Base-by-base conservation (phyloP, 768 basidiomycete species). In the Kwoniella heveanensis region DNA sequence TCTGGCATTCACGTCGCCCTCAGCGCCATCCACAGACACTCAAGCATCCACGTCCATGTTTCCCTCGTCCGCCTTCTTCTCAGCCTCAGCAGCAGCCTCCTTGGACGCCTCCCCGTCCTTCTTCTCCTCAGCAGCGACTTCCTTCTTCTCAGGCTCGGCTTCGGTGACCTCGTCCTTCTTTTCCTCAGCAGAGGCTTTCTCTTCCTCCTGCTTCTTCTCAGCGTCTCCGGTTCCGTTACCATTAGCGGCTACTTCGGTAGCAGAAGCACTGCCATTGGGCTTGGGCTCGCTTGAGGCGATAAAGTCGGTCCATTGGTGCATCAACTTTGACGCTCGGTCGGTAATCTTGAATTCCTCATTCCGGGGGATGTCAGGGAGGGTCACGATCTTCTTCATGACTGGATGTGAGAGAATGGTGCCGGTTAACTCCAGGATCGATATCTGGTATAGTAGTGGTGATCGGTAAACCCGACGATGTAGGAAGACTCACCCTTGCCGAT, bases 361-460 rank as follows among this genome's bases (percentile, higher is more conserved):
- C 39, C 82, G 82, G 4, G 90, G 89, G 21, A 91, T 85, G 36
- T 82, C 79, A 5, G 78, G 48, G 8, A 90, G 83, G 7, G 84
- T 83, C 26, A 87, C 83, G 71, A 93, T 90, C 80, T 91, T 90
- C 71, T 90, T 89, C 89, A 93, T 90, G 32, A 93, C 90, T 82
- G 89, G n/a, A n/a, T n/a, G n/a, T n/a, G n/a, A n/a, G n/a, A n/a
- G n/a, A n/a, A n/a, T n/a, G n/a, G n/a, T n/a, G n/a, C n/a, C n/a
- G n/a, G n/a, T n/a, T n/a, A n/a, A n/a, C n/a, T n/a, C n/a, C n/a
- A n/a, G n/a, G n/a, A n/a, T n/a, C n/a, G n/a, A n/a, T n/a, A n/a
- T n/a, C n/a, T n/a, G n/a, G n/a, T n/a, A n/a, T n/a, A n/a, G n/a
- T n/a, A n/a, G n/a, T n/a, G n/a, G n/a, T n/a, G n/a, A n/a, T n/a